These are phyloP conservation scores for Carex myosuroides DNA, from an alignment of 176 grass and related monocot species.

Conservation along the genomic window DNA sequence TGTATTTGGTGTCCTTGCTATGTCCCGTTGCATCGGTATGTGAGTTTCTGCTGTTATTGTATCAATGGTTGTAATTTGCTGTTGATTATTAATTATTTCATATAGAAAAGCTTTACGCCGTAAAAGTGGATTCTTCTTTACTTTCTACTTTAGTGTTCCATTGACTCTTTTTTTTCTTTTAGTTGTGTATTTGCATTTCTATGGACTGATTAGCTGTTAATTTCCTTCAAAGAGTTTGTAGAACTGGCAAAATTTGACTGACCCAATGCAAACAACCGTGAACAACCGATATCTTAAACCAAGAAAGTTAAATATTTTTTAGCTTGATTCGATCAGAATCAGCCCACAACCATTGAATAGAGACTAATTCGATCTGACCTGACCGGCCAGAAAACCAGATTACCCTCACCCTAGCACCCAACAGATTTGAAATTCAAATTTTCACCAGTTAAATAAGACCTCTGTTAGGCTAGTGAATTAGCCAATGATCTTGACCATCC, in stretches of 20 bases:
- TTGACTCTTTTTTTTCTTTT: background rate
- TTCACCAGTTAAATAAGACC: no score
- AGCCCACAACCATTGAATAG: no score
- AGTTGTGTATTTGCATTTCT: background rate
- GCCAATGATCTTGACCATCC: no score
- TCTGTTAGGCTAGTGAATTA: no score
- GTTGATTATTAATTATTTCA: background rate
- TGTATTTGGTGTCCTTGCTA: slow-evolving; percentile 73
- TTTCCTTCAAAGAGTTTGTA: background rate
- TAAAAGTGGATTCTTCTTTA: background rate
- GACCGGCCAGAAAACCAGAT: no score
- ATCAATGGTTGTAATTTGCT: background rate
- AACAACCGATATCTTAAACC: background rate
- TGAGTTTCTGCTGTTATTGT: background rate
- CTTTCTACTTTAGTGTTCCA: background rate
- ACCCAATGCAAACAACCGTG: background rate
- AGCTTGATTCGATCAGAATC: no score
- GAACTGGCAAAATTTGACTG: background rate
- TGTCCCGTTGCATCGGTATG: slow-evolving; percentile 71
- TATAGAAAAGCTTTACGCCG: background rate
- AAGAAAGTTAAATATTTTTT: no score
- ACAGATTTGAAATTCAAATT: no score
- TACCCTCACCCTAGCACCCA: no score
- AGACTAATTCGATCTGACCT: no score
- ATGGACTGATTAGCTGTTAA: background rate